Percentiles rank a stretch among this genome's conserved stretches.
phyloP scores from a whole-genome alignment of 1,139 yeast genomes.

The Saccharomyces hybrid region DNA sequence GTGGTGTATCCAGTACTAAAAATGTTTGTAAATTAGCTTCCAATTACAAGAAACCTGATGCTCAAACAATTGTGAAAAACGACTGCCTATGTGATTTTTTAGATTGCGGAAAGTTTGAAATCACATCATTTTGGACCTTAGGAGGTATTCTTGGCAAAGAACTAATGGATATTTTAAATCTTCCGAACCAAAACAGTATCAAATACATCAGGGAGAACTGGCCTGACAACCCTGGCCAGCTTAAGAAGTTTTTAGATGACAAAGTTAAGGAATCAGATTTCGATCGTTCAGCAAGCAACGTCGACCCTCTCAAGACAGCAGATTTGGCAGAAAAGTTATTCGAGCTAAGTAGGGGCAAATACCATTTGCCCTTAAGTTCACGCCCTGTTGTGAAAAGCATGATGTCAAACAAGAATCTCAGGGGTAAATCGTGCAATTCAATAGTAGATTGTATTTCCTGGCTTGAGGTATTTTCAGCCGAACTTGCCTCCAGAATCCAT shows the following conservation, averaged over 20 bases:
- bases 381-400: slow-evolving; percentile 69
- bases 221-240: slow-evolving; percentile 22
- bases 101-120: slow-evolving; percentile 42
- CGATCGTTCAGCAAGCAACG: slow-evolving; percentile 15
- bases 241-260: slow-evolving; percentile 26
- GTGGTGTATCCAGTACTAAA: slow-evolving; percentile 74
- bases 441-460: slow-evolving; percentile 61
- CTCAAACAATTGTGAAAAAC: slow-evolving; percentile 66
- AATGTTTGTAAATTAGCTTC: slow-evolving; percentile 84
- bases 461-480: slow-evolving; percentile 80
- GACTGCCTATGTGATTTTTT: slow-evolving; percentile 46
- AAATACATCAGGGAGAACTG: slow-evolving; percentile 43
- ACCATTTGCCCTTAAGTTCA: slow-evolving; percentile 44
- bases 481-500: slow-evolving; percentile 56
- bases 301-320: slow-evolving; percentile 28
- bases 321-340: slow-evolving; percentile 45
- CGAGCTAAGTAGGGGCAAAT: slow-evolving; percentile 58
- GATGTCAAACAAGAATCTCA: slow-evolving; percentile 80
- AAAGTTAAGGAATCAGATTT: slow-evolving; percentile 20
- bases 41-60: slow-evolving; percentile 75
- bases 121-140: slow-evolving; percentile 77
- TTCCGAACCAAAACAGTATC: slow-evolving; percentile 38
- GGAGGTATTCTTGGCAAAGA: slow-evolving; percentile 82
- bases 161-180: slow-evolving; percentile 40
- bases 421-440: slow-evolving; percentile 46